Base-by-base conservation (phyloP, 108 stramenopile species). In the Conticribra guillardii region DNA sequence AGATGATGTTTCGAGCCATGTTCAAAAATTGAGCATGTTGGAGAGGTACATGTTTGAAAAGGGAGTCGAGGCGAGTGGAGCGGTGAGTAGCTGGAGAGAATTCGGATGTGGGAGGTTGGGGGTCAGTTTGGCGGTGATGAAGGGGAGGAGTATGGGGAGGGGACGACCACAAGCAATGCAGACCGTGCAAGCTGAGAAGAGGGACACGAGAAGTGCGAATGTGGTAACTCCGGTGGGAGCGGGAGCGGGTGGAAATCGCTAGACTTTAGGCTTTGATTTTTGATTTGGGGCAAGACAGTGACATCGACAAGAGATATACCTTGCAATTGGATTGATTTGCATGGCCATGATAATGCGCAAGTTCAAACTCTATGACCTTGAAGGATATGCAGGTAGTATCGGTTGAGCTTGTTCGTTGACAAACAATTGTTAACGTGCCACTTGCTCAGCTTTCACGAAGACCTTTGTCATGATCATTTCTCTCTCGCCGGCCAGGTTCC, bases 1-100 rank as follows among this genome's bases (percentile, higher is more conserved):
- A 33, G 87, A 88, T 69, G 87, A 88, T 71, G 87, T 85, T 23
- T 70, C 68, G 19, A 62, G 47, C 8, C 84, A 77, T 63, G 54
- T 82, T 22, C 45, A 26, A 30, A 48, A 67, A 49, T 70, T 88
- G 63, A 82, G 80, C 27, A 57, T 64, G 45, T 82, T 88, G 81
- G 87, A 88, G 62, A 69, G 67, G 41, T 64, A 61, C 22, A 64
- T 88, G 60, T 88, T 83, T 79, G 67, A 66, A 11, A 49, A 54
- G 52, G 87, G 87, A 29, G 67, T 85, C 21, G 52, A 59, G 24
- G 84, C 84, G 7, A 81, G 81, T 33, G 65, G 68, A 21, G 77
- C 76, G 9, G 59, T 77, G 5, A 60, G 58, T 29, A 31, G 67
- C 26, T 88, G 87, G 87, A 84, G 68, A 49, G 54, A 75, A 33